These are phyloP conservation scores for Debaryomyces maramus DNA, from an alignment of 805 yeast species.

Conservation along the genomic window DNA sequence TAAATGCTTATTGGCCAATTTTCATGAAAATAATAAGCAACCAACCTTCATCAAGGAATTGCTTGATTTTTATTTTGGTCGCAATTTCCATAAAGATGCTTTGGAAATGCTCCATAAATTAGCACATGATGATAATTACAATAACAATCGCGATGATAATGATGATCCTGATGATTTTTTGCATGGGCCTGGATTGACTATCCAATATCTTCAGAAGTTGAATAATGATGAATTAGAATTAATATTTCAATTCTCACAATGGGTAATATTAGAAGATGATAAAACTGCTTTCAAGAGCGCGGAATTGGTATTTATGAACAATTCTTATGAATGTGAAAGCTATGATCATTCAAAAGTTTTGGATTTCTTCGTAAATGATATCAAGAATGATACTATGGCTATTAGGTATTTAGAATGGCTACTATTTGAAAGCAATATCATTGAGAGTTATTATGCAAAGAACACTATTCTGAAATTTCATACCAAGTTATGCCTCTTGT, in stretches of 20 bases:
- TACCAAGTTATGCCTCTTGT: slow-evolving; percentile 35
- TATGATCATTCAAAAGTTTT: slow-evolving; percentile 56
- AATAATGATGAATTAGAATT: slow-evolving; percentile 49
- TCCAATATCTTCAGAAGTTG: slow-evolving; percentile 60
- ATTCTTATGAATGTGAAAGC: slow-evolving; percentile 58
- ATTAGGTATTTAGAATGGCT: slow-evolving; percentile 50
- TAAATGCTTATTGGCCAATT: slow-evolving; percentile 44
- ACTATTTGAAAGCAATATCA: slow-evolving; percentile 34
- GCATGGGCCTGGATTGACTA: slow-evolving; percentile 43
- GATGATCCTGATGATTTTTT: slow-evolving; percentile 27
- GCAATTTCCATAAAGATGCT: slow-evolving; percentile 64
- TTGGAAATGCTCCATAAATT: slow-evolving; percentile 52
- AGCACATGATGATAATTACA: slow-evolving; percentile 19
- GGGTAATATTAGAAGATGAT: slow-evolving; percentile 43
- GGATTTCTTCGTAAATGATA: slow-evolving; percentile 42
- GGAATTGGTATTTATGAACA: slow-evolving; percentile 60
- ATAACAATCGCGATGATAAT: slow-evolving; percentile 12
- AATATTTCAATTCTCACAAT: slow-evolving; percentile 55
- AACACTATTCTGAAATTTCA: slow-evolving; percentile 23
- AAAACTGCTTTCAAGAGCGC: slow-evolving; percentile 35
- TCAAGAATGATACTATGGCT: slow-evolving; percentile 23
- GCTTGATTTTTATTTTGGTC: slow-evolving; percentile 73
- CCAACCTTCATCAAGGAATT: slow-evolving; percentile 60
- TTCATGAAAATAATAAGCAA: slow-evolving; percentile 23
- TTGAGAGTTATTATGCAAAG: slow-evolving; percentile 10